These are phyloP conservation scores for Erodium trifolium DNA, from an alignment of 441 rosid genomes.

Conservation along the genomic window DNA sequence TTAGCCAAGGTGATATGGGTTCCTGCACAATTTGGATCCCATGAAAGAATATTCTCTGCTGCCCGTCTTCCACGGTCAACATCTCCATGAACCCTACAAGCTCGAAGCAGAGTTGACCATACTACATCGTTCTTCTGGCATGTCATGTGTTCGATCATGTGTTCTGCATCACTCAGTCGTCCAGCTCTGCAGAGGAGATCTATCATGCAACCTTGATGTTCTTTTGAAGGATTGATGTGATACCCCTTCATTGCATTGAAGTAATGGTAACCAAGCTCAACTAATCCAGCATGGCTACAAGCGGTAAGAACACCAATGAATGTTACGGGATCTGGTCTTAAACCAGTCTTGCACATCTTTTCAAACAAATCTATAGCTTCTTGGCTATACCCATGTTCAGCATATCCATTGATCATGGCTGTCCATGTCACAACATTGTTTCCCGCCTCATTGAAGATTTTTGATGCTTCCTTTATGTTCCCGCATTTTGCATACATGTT, in stretches of 20 bases:
- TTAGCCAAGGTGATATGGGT: constrained; percentile 77
- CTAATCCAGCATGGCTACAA: constrained; percentile 72
- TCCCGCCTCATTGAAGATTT: constrained; percentile 47
- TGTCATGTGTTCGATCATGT: constrained; percentile 64
- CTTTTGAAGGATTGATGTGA: constrained; percentile 49
- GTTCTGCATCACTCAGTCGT: constrained; percentile 59
- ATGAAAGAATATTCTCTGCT: constrained; percentile 57
- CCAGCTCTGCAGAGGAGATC: constrained; percentile 86
- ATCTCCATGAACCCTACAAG: constrained; percentile 54
- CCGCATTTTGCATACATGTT: constrained; percentile 96
- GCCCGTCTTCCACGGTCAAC: constrained; percentile 53
- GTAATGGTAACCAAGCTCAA: constrained; percentile 67
- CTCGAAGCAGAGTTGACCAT: constrained; percentile 76
- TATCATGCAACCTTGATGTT: constrained; percentile 86
- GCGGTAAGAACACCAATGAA: constrained; percentile 78
- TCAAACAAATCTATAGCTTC: constrained; percentile 71
- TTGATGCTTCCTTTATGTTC: constrained; percentile 57
- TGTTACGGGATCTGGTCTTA: constrained; percentile 62
- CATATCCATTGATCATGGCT: constrained; percentile 83
- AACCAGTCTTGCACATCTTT: constrained; percentile 38
- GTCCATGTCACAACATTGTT: constrained; percentile 61
- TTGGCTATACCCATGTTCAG: constrained; percentile 68
- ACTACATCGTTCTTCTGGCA: constrained; percentile 63
- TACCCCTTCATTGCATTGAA: constrained; percentile 55
- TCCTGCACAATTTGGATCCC: constrained; percentile 61